Conservation (phyloP, 2,329 filamentous ascomycete species). For the Erysiphe pulchra region DNA sequence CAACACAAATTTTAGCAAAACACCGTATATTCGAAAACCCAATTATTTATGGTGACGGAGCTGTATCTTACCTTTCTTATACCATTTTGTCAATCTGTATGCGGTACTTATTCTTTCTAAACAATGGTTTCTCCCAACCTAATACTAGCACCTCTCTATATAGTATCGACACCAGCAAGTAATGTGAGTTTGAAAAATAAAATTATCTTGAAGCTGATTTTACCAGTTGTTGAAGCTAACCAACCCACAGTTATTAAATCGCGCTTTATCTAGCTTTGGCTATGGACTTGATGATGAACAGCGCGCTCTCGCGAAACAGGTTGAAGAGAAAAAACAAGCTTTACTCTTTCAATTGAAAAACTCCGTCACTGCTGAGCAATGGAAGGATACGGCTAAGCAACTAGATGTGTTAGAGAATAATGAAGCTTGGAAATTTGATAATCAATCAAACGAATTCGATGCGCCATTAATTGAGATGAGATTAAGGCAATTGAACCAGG, state of each 20-base stretch:
- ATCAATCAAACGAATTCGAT: constrained; percentile 27
- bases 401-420: constrained; percentile 61
- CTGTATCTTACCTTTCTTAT: too few relatives aligned
- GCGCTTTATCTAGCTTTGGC: constrained; percentile 7
- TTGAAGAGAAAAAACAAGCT: constrained; percentile 34
- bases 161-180: too few relatives aligned
- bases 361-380: constrained; percentile 42
- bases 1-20: too few relatives aligned
- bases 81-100: too few relatives aligned
- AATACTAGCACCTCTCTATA: too few relatives aligned
- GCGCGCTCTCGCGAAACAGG: constrained; percentile 19
- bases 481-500: constrained; percentile 49
- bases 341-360: constrained; percentile 38
- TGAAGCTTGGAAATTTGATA: constrained; percentile 52
- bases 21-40: too few relatives aligned
- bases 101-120: too few relatives aligned
- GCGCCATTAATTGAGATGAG: constrained; percentile 39
- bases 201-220: too few relatives aligned
- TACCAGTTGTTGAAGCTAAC: too few relatives aligned
- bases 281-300: constrained; percentile 17
- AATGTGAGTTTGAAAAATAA: too few relatives aligned
- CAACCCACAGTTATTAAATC: constrained; percentile 7
- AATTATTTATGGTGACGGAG: too few relatives aligned
- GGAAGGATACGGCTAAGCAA: constrained; percentile 49
- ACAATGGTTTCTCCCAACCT: too few relatives aligned